These are phyloP conservation scores for Lichtheimia ornata DNA, from an alignment of 371 early-diverging fungal genomes.

Conservation along the genomic window DNA sequence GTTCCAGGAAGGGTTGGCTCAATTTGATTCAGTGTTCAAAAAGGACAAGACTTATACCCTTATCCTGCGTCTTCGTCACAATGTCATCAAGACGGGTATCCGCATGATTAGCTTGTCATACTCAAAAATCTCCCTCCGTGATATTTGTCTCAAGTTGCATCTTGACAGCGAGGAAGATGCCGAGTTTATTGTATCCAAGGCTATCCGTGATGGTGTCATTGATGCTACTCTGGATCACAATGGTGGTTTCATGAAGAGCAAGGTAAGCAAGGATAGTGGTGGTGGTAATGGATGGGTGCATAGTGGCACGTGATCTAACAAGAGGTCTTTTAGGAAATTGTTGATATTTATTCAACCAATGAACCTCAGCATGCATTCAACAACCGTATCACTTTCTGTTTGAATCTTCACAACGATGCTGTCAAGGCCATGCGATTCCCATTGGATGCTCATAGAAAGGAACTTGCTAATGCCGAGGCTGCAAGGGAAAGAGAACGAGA, in stretches of 20 bases:
- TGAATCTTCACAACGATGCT: constrained; percentile 93
- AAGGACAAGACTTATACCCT: constrained; percentile 89
- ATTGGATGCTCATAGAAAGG: constrained; percentile 77
- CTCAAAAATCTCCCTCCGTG: constrained; percentile 93
- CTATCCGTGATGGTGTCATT: constrained; percentile 98
- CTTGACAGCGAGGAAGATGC: constrained; percentile 97
- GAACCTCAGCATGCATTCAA: constrained; percentile 96
- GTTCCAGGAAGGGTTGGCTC: constrained; percentile 88
- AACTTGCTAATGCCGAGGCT: constrained; percentile 84
- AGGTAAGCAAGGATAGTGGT: constrained; percentile 41
- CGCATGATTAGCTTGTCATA: constrained; percentile 94
- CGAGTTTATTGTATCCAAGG: constrained; percentile 97
- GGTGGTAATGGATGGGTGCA: not conserved
- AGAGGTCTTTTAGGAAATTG: constrained; percentile 63
- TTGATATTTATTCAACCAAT: constrained; percentile 92
- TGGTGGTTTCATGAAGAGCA: constrained; percentile 89
- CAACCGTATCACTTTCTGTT: constrained; percentile 92
- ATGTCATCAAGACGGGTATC: constrained; percentile 98
- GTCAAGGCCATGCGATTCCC: constrained; percentile 98
- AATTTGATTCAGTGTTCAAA: constrained; percentile 74
- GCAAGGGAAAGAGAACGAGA: constrained; percentile 90
- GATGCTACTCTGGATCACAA: constrained; percentile 95
- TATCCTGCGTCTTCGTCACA: constrained; percentile 94
- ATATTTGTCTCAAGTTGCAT: constrained; percentile 94
- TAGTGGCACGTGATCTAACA: not conserved